These are phyloP conservation scores for Aspergillus quadrilineatus DNA, from an alignment of 2,329 filamentous ascomycete species.

Conservation along the genomic window DNA sequence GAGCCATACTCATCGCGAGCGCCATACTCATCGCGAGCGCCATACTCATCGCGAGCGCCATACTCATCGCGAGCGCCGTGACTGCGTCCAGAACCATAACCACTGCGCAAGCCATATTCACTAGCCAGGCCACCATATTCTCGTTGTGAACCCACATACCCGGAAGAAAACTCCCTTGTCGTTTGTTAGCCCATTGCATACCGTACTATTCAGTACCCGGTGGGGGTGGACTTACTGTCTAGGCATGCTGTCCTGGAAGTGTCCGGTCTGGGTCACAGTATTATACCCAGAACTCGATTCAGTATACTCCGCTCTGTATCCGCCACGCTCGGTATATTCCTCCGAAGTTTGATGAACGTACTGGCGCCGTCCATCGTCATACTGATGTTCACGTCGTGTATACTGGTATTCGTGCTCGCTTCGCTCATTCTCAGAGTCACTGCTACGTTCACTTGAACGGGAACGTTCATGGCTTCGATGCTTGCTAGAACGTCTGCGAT, in stretches of 20 bases:
- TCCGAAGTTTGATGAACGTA: background rate
- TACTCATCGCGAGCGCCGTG: constrained; percentile 8
- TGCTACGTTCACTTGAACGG: background rate
- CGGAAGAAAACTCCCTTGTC: constrained; percentile 20
- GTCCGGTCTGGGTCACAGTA: constrained; percentile 15
- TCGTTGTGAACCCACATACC: constrained; percentile 24
- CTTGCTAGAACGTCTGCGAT: constrained; percentile 1
- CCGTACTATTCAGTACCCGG: no score
- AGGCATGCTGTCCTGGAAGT: constrained; percentile 18
- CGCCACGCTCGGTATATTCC: constrained; percentile 9
- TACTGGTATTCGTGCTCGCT: background rate
- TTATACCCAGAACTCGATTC: constrained; percentile 21
- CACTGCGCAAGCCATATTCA: constrained; percentile 7
- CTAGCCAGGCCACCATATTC: constrained; percentile 19
- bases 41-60: constrained; percentile 14
- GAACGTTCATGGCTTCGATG: constrained; percentile 6
- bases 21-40: constrained; percentile 1
- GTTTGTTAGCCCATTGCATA: constrained; percentile 10
- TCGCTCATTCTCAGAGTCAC: constrained; percentile 5
- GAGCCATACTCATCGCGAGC: constrained; percentile 2
- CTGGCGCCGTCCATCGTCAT: constrained; percentile 2
- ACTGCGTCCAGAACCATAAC: no score
- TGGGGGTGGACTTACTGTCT: constrained; percentile 22
- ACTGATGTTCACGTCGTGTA: background rate
- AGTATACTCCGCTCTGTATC: constrained; percentile 13